These are phyloP conservation scores for Lachnellula willkommii DNA, from an alignment of 2,329 filamentous ascomycete species.

Conservation along the genomic window DNA sequence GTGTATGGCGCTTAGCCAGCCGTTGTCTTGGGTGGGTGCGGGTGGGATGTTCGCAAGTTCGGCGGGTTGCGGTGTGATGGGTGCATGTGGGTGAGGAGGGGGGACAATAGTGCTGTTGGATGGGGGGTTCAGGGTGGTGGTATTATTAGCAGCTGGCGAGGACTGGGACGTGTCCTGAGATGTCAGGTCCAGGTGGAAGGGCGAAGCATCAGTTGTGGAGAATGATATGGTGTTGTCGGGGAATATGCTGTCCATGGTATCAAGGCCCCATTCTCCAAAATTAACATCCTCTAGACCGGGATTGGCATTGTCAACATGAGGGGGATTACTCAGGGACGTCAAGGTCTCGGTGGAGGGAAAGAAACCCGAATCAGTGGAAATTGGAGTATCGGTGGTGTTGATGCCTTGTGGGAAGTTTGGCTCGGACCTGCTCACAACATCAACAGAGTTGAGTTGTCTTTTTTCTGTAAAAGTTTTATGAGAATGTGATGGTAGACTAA, in stretches of 20 bases:
- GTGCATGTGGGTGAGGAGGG: neutral
- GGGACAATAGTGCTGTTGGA: neutral
- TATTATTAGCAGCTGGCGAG: neutral
- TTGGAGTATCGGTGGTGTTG: neutral
- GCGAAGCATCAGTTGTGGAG: neutral
- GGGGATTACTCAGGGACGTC: neutral
- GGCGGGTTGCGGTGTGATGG: neutral
- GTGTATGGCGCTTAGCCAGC: conserved; percentile 1
- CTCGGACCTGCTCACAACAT: neutral
- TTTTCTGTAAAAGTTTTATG: neutral
- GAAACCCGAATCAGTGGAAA: neutral
- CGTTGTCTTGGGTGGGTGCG: neutral
- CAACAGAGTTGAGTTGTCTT: neutral
- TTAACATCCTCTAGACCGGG: neutral
- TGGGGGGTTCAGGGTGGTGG: neutral
- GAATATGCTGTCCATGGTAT: neutral
- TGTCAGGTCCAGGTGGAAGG: neutral
- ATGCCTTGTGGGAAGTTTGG: neutral
- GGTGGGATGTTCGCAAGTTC: neutral
- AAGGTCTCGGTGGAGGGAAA: neutral
- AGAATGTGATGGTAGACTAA: neutral
- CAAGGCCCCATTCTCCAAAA: neutral
- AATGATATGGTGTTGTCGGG: neutral
- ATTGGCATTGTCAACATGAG: neutral
- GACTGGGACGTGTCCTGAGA: neutral